These are phyloP conservation scores for Phlebopus sp. DNA, from an alignment of 1,284 basidiomycete species.

Conservation along the genomic window DNA sequence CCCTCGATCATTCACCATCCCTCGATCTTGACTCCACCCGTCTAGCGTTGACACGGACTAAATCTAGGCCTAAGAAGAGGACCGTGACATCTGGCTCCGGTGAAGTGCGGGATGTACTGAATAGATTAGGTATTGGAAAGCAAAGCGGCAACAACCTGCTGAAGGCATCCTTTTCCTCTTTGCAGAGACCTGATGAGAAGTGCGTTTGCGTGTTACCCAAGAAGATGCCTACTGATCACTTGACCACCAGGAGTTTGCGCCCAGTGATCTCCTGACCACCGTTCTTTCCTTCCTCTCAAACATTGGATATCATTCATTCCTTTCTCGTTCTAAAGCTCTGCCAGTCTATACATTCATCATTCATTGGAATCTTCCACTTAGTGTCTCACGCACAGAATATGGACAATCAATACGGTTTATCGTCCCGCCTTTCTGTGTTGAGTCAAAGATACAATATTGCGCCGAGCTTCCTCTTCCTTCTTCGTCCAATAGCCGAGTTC, in stretches of 20 bases:
- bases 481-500: constrained; percentile 60
- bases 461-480: constrained; percentile 52
- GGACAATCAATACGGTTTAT: constrained; percentile 19
- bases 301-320: constrained; percentile 1
- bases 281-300: neutral
- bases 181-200: constrained; percentile 42
- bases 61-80: constrained; percentile 53
- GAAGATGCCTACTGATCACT: constrained; percentile 2
- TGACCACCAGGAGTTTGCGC: constrained; percentile 13
- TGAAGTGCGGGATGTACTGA: constrained; percentile 78
- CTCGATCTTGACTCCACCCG: constrained; percentile 39
- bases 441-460: constrained; percentile 48
- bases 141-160: constrained; percentile 56
- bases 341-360: constrained; percentile 8
- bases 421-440: constrained; percentile 27
- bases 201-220: constrained; percentile 18
- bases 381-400: constrained; percentile 24
- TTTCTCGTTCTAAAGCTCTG: neutral
- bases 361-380: constrained; percentile 11
- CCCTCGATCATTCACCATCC: constrained; percentile 64
- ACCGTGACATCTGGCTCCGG: constrained; percentile 49
- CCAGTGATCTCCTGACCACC: constrained; percentile 5
- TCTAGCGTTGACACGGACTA: constrained; percentile 49
- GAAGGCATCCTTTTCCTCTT: constrained; percentile 63
- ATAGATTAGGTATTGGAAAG: constrained; percentile 73